Base-by-base conservation (phyloP, 257 asterid genomes). In the Solanum clarkiae region DNA sequence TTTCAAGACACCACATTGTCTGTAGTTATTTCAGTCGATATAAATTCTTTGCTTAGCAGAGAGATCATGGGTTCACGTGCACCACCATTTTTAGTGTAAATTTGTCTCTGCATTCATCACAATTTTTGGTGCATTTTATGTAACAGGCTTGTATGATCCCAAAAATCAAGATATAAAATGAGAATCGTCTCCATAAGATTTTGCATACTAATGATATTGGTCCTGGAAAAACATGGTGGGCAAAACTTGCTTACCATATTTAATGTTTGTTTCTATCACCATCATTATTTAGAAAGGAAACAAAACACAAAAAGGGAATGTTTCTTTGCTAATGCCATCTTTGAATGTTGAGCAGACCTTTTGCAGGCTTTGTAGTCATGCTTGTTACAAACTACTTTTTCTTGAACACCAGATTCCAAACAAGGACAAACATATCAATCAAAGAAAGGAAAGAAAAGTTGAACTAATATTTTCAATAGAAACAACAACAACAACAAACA, bases 291-390 rank as follows among this genome's bases (percentile, higher is more conserved):
- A 47, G 14, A n/a, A 59, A 74, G 62, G 42, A 49, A 75, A 49
- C 44, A 22, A 75, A 49, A 72, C 80, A 44, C 54, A 10, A 12
- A n/a, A 12, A 72, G 22, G 8, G 55, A 54, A 20, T 44, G 54
- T 22, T 14, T 65, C 22, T 22, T 47, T 26, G 47, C 11, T 15
- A 51, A 24, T 77, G 45, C 26, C 82, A 69, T 32, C 36, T 32
- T 70, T 40, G 79, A 40, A 70, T 40, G 17, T 70, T 40, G 54
- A 70, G 79, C 54, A 70, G 47, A 17, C 45, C n/a, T 77, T 77
- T 51, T 77, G 54, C 54, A 70, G 80, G 62, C 62, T 75, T 49
- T 77, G 81, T 45, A 9, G 22, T 32, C 81, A 74, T 75, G 26
- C 60, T 79, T 16, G 82, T 51, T 51, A 24, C 26, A 79, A 51